A percentile compares a stretch with the other conserved stretches of the same genome.
These are phyloP conservation scores for Calonectria multiphialidica DNA, from an alignment of 2,329 filamentous ascomycete species.

Conservation along the genomic window DNA sequence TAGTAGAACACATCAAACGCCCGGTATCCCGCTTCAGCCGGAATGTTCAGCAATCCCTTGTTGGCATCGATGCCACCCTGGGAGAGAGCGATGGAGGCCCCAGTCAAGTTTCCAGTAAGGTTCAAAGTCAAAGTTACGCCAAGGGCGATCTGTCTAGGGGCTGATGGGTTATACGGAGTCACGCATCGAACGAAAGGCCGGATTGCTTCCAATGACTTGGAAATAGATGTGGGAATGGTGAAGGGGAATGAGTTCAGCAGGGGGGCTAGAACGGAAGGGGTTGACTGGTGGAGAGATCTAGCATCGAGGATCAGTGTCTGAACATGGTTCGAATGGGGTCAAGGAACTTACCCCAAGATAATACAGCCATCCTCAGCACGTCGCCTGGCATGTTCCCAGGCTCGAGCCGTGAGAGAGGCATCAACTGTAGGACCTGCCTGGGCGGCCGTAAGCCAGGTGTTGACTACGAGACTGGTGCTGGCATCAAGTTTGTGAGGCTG, in stretches of 20 bases:
- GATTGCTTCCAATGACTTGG: constrained; percentile 83
- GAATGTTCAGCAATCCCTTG: constrained; percentile 84
- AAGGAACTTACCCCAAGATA: constrained; percentile 78
- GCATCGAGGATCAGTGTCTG: constrained; percentile 26
- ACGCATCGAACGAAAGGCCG: constrained; percentile 89
- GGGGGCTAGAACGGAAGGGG: constrained; percentile 85
- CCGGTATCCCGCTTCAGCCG: constrained; percentile 83
- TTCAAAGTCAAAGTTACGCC: constrained; percentile 86
- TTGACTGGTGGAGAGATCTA: constrained; percentile 89
- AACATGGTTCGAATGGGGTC: not conserved
- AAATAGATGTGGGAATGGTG: constrained; percentile 79
- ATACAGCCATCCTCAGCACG: constrained; percentile 97
- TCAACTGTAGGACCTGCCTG: constrained; percentile 83
- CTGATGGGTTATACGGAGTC: constrained; percentile 89
- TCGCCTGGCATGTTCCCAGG: constrained; percentile 96
- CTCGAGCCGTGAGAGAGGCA: constrained; percentile 79
- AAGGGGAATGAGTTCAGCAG: constrained; percentile 87
- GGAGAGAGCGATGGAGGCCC: constrained; percentile 81
- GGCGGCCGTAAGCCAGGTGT: constrained; percentile 91
- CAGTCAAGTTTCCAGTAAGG: constrained; percentile 82
- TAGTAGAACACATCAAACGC: constrained; percentile 99
- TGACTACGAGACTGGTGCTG: constrained; percentile 91
- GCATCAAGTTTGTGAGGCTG: constrained; percentile 90
- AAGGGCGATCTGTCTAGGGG: constrained; percentile 83
- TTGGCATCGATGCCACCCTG: constrained; percentile 89